Conservation (phyloP, 441 rosid genomes). For the Bruguiera hainesii region DNA sequence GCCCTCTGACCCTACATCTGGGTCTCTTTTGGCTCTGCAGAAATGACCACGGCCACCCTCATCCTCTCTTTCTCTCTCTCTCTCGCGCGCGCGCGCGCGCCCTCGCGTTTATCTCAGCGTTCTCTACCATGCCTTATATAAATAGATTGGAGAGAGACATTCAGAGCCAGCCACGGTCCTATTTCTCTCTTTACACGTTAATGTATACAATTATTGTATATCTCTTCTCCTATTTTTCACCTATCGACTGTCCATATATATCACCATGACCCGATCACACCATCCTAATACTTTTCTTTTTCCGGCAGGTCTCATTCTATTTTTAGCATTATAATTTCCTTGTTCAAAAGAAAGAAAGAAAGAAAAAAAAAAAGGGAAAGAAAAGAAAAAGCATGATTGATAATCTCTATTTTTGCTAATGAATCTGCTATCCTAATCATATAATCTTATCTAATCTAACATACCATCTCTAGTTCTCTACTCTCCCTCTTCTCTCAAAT, state of each 20-base stretch:
- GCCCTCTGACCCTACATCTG: conserved; percentile 33
- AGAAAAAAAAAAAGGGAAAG: too few relatives aligned
- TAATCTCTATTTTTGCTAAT: too few relatives aligned
- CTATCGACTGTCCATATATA: conserved; percentile 6
- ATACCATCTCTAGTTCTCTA: too few relatives aligned
- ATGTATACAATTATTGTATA: too few relatives aligned
- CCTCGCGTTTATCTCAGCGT: conserved; percentile 20
- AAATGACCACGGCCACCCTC: conserved; percentile 21
- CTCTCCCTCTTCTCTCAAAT: too few relatives aligned
- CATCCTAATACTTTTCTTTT: conserved; percentile 15
- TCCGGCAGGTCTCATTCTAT: neutral
- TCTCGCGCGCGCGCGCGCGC: conserved; percentile 4
- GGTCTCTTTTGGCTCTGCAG: conserved; percentile 20
- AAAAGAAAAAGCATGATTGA: too few relatives aligned
- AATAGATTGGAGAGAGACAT: neutral
- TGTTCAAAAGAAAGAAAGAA: too few relatives aligned
- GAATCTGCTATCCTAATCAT: too few relatives aligned
- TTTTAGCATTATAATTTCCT: too few relatives aligned
- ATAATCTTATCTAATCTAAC: too few relatives aligned
- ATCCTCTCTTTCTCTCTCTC: conserved; percentile 4
- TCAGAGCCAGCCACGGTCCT: neutral
- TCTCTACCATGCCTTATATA: conserved; percentile 19
- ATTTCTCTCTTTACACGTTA: neutral
- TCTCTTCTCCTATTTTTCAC: conserved; percentile 6
- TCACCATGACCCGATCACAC: conserved; percentile 36